Evolutionary conservation across 2,329 filamentous ascomycete genomes (phyloP).

Genomic region (Talaromyces sp.): DNA sequence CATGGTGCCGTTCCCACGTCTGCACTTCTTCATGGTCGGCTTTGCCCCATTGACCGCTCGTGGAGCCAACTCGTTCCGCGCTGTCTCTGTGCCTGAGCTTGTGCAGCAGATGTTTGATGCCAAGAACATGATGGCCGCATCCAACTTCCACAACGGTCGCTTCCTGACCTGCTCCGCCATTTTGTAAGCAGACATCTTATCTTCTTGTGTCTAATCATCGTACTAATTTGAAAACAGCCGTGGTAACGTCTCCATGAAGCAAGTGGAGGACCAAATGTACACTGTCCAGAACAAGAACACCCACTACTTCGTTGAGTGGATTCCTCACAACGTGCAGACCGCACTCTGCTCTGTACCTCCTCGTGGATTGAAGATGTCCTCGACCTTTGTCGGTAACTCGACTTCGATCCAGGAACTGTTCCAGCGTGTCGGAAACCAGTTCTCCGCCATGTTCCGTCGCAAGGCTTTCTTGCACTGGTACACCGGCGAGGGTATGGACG

Average conservation of each 20-base stretch:
- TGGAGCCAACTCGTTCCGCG: constrained; percentile 90
- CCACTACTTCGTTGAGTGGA: constrained; percentile 99
- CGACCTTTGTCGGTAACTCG: constrained; percentile 98
- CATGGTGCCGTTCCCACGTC: constrained; percentile 99
- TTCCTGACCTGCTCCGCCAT: constrained; percentile 99
- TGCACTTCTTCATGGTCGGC: constrained; percentile 99
- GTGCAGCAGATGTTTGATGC: constrained; percentile 99
- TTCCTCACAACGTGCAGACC: constrained; percentile 99
- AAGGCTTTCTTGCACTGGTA: constrained; percentile 99
- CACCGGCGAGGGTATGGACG: constrained; percentile 99
- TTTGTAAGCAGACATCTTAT: constrained; percentile 54
- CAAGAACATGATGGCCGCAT: constrained; percentile 99
- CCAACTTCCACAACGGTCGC: constrained; percentile 98
- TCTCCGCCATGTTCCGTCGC: constrained; percentile 99
- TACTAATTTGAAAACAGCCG: constrained; percentile 54
- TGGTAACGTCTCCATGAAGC: constrained; percentile 99
- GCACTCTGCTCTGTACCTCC: constrained; percentile 98
- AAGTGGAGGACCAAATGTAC: constrained; percentile 99
- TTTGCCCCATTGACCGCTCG: constrained; percentile 97
- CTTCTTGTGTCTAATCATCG: constrained; percentile 6
- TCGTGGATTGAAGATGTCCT: constrained; percentile 97
- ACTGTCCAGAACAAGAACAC: constrained; percentile 99
- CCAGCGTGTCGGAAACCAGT: constrained; percentile 99
- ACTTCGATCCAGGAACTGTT: constrained; percentile 99
- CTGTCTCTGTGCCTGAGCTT: constrained; percentile 93